Base-by-base conservation (phyloP, 1,284 basidiomycete genomes). In the Melampsora larici-populina region DNA sequence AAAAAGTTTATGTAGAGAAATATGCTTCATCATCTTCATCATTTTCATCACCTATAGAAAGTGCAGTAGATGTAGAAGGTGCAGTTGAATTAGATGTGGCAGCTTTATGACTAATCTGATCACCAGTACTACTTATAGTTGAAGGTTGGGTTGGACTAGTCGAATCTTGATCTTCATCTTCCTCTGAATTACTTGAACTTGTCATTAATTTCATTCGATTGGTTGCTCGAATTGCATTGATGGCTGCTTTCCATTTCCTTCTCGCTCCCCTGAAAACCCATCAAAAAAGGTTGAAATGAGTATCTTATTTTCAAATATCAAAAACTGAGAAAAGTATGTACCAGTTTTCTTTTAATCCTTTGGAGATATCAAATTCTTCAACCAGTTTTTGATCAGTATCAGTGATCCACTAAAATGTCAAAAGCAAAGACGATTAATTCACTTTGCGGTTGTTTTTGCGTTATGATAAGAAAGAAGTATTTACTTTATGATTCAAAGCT, bases 401-500 rank as follows among this genome's bases (percentile, higher is more conserved):
- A 0, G n/a, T 66, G 48, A 75, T 31, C 72, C 72, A 75, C 65
- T 68, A 21, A 9, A 51, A 29, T 18, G 17, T 8, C 36, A 15
- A 66, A 7, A 21, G 7, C 49, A 43, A 21, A 40, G 13, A 33
- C 8, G 11, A 51, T 33, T 15, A 46, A 63, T n/a, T 18, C 5
- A 29, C 17, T 26, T 46, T 31, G 29, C 18, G 8, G 13, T 24
- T 9, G 9, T 36, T 36, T 36, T 3, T 36, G 5, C 36, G 3
- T 9, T 36, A 4, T 36, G 5, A 36, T 36, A 73, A 33, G 51
- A 48, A 43, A 80, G 81, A 67, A 31, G 18, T 46, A 86, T 83
- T 78, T 74, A 87, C 86, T 2, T 87, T 86, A 82, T 92, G 87
- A 26, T 86, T 81, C n/a, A 90, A 84, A 0, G 93, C 94, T 80